These are phyloP conservation scores for Citrus glauca DNA, from an alignment of 345 rosid genomes.

Conservation along the genomic window DNA sequence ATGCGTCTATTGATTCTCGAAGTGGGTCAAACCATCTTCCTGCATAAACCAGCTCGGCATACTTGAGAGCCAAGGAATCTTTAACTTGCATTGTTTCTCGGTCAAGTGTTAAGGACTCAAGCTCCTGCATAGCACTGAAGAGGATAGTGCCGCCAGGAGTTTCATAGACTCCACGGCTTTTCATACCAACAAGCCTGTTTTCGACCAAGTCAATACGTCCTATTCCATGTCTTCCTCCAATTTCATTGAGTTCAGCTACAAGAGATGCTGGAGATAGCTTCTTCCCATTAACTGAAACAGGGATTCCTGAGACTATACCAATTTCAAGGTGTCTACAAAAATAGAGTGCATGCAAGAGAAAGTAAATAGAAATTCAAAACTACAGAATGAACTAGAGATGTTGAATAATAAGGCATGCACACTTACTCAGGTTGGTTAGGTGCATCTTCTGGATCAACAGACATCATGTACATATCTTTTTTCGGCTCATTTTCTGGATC, in stretches of 20 bases:
- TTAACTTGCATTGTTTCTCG: slow-evolving; percentile 79
- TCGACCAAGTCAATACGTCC: slow-evolving; percentile 95
- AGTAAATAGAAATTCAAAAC: background rate
- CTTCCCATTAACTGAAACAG: slow-evolving; percentile 68
- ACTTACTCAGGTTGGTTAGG: slow-evolving; percentile 73
- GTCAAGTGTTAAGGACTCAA: slow-evolving; percentile 84
- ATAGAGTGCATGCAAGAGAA: background rate
- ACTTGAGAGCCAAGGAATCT: slow-evolving; percentile 73
- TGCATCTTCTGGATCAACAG: slow-evolving; percentile 87
- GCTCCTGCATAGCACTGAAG: slow-evolving; percentile 67
- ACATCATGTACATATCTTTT: slow-evolving; percentile 94
- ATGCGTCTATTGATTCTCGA: slow-evolving; percentile 76
- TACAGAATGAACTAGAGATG: background rate
- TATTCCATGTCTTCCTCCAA: slow-evolving; percentile 80
- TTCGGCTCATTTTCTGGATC: slow-evolving; percentile 91
- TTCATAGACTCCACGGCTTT: slow-evolving; percentile 95
- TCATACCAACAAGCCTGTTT: slow-evolving; percentile 93
- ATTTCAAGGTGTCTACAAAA: slow-evolving; percentile 60
- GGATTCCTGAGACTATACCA: slow-evolving; percentile 68
- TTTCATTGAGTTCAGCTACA: slow-evolving; percentile 61
- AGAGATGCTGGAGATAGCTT: slow-evolving; percentile 72
- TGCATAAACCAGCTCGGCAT: slow-evolving; percentile 88
- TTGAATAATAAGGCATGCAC: background rate
- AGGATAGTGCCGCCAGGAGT: slow-evolving; percentile 97
- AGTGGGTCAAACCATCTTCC: slow-evolving; percentile 96